Base-by-base conservation (phyloP, 768 basidiomycete genomes). In the Pleurotus giganteus region DNA sequence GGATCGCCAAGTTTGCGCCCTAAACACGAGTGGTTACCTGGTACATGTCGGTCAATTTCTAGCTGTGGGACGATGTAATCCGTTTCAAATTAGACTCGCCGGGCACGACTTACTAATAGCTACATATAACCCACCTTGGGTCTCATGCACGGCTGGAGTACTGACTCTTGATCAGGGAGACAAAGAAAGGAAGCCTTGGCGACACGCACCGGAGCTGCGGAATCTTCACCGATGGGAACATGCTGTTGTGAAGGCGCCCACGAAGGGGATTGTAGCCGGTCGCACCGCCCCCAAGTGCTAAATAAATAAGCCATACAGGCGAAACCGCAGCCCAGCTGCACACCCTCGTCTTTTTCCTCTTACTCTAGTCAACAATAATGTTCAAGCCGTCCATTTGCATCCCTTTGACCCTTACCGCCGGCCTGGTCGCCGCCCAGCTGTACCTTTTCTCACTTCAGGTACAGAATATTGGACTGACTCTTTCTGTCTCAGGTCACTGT, bases 381-480 rank as follows among this genome's bases (percentile, higher is more conserved):
- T 46, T 46, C 55, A 56, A 58, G 54, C 56, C 52, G 31, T 57
- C 50, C 36, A 69, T 69, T 63, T 56, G 67, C 47, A 54, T 63
- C 46, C 45, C 68, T 47, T 54, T 72, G 53, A 55, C 66, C 42
- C 51, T 73, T 51, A 62, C 67, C 58, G 64, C 67, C 59, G 66
- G 65, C 44, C 66, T 66, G 61, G 75, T 64, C 65, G 62, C 70
- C 55, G 81, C 81, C 41, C 77, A 77, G 63, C 71, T 73, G 78
- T 78, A 63, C n/a, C n/a, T 61, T 74, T 69, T 13, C 19, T 37
- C 11, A 17, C n/a, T 56, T 23, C 32, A 21, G 15, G 1, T 34
- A 57, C 3, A 39, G 24, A 13, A 29, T 34, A 42, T 52, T 8
- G 56, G 51, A 27, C 23, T 29, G 6, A 17, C 12, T 12, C 12